Percentiles rank a stretch among this genome's conserved stretches.
Conservation (phyloP, 768 basidiomycete species). For the Xerocomus potaroensis region DNA sequence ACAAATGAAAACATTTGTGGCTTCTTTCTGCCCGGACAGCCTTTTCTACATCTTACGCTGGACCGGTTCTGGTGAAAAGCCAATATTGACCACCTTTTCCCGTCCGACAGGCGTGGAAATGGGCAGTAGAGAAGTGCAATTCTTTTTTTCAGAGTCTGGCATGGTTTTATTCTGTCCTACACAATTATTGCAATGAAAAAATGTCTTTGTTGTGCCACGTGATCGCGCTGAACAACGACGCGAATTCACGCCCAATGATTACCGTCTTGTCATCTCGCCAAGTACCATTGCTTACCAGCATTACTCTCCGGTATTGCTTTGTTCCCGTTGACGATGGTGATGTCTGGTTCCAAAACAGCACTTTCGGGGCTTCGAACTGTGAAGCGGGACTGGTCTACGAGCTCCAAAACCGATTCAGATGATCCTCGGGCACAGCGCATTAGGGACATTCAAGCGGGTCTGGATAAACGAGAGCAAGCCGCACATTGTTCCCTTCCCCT, state of each 20-base stretch:
- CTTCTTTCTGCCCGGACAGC: slow-evolving; percentile 80
- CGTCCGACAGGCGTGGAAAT: slow-evolving; percentile 54
- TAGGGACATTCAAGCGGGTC: slow-evolving; percentile 55
- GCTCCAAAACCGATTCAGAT: slow-evolving; percentile 32
- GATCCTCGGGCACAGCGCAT: slow-evolving; percentile 39
- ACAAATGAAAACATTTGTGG: too few species aligned
- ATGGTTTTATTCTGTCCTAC: slow-evolving; percentile 36
- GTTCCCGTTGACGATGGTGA: background rate
- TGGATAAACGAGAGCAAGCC: slow-evolving; percentile 37
- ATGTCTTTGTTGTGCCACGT: slow-evolving; percentile 8
- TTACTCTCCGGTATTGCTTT: background rate
- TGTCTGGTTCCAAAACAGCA: slow-evolving; percentile 32
- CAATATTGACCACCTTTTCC: slow-evolving; percentile 47
- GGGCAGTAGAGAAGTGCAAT: slow-evolving; percentile 44
- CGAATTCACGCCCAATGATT: too few species aligned
- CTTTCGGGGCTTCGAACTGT: slow-evolving; percentile 60
- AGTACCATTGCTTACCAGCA: background rate
- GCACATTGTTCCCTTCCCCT: slow-evolving; percentile 15
- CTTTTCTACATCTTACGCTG: slow-evolving; percentile 50
- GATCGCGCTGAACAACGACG: slow-evolving; percentile 14
- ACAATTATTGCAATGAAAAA: slow-evolving; percentile 4
- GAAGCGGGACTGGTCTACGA: slow-evolving; percentile 59
- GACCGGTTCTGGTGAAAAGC: slow-evolving; percentile 79
- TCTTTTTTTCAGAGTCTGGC: slow-evolving; percentile 29
- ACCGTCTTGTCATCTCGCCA: background rate